Evolutionary conservation across 306 rosid species (phyloP).

Genomic region (Phaseolus lunatus): DNA sequence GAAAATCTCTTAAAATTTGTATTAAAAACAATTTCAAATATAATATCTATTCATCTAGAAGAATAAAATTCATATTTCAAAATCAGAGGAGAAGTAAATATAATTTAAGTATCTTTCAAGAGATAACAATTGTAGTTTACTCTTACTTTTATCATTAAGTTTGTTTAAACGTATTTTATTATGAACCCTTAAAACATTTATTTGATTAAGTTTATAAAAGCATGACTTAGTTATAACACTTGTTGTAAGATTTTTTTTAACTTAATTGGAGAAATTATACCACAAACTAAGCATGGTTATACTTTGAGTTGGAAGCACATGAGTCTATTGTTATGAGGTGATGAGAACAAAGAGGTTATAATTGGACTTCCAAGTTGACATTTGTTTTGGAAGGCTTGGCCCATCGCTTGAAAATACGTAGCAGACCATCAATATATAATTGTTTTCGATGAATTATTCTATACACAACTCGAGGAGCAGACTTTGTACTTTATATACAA

Average conservation of each 20-base stretch:
- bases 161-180: background rate
- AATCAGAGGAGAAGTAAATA: background rate
- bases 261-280: background rate
- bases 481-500: conserved; percentile 50
- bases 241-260: background rate
- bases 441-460: conserved; percentile 38
- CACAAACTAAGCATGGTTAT: background rate
- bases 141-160: background rate
- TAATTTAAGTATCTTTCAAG: background rate
- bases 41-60: background rate
- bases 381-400: conserved; percentile 35
- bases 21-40: no score
- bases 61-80: background rate
- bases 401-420: conserved; percentile 36
- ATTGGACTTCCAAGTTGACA: conserved; percentile 43
- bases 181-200: background rate
- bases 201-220: background rate
- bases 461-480: conserved; percentile 9
- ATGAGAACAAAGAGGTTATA: conserved; percentile 9
- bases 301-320: no score
- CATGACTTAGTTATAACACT: background rate
- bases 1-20: background rate
- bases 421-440: conserved; percentile 9
- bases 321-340: no score
- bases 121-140: background rate